Evolutionary conservation across 2,329 filamentous ascomycete genomes (phyloP), one percentile per base, ranked within the genome.

Genomic region (Colletotrichum horii): DNA sequence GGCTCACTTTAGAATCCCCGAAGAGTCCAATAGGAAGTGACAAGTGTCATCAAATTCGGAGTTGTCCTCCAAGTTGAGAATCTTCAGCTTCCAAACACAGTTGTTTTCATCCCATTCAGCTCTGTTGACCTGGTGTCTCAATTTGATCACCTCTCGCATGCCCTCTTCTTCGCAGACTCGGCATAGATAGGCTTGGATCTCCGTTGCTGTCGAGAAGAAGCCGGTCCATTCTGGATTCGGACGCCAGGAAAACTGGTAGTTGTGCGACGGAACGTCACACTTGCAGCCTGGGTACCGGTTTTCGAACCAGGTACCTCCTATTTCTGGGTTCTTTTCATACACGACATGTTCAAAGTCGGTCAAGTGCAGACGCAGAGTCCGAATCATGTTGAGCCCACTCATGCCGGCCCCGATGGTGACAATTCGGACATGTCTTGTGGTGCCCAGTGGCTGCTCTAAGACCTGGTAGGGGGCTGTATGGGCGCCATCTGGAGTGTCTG

Each of bases 171-270:
- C 83, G 75, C 85, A 87, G 26, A 89, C 81, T 8, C 79, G 77
- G 61, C 85, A 81, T 22, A 92, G 85, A 75, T 93, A 93, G 4
- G 83, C 81, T 30, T 87, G 85, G 52, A 93, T 92, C 79, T 93
- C 91, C 1, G 83, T 82, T 2, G 88, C 88, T 1, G 86, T 82
- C 0, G 89, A 85, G 79, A 90, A 92, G 79, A 92, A 90, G 68
- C 88, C 87, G n/a, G 87, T 85, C 91, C 91, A 93, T 55, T 87
- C 85, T 7, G 87, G 87, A 79, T 92, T 93, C 2, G 88, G 89
- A 69, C 88, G 86, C 88, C 89, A 92, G 3, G 90, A 89, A 79
- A 91, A 92, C 79, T 91, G 91, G 80, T 93, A 93, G 81, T 89
- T 91, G 82, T 92, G 90, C 79, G 86, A 88, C 9, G 89, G 89